Base-by-base conservation (phyloP, 1,139 yeast genomes). In the Zygoascus hellenicus region DNA sequence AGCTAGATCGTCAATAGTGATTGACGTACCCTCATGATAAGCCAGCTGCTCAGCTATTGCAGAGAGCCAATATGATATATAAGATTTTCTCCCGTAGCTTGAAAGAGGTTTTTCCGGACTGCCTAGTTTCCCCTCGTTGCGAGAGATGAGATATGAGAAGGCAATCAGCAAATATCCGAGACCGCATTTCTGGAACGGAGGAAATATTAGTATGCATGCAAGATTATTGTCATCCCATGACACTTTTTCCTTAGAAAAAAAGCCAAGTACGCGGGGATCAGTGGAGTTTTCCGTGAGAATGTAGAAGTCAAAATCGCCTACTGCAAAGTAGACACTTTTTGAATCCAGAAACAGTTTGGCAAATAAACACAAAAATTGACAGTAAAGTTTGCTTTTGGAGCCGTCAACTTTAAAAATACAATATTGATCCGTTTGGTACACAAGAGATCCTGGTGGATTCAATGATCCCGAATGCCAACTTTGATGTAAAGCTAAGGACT, bases 71-170 rank as follows among this genome's bases (percentile, higher is more conserved):
- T 76, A 90, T n/a, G 76, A 69, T 31, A 84, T 58, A 59, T 89
- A 92, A 4, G 90, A 78, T 4, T 78, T 69, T 45, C 75, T 74
- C 0, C 98, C 98, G 63, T 79, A 85, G 0, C 83, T 83, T 5
- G 96, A 85, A 15, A 92, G 69, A 0, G 98, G 98, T 54, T 81
- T 77, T 62, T 92, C 98, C 0, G 98, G 98, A 0, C 97, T 95
- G 3, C 46, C 45, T n/a, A 38, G 31, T 16, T 36, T 26, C n/a
- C 31, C 26, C n/a, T 36, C 38, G n/a, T 22, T 29, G 30, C 35
- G 15, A 49, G 96, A 89, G 29, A 72, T 64, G 26, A 76, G 80
- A 60, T 90, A 92, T 47, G 94, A 88, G 56, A 88, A 86, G 50
- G 87, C 90, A 29, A 92, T 87, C 40, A 92, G 63, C 13, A 87